phyloP scores from a whole-genome alignment of 208 protist species.

The Leishmania amazonensis region DNA sequence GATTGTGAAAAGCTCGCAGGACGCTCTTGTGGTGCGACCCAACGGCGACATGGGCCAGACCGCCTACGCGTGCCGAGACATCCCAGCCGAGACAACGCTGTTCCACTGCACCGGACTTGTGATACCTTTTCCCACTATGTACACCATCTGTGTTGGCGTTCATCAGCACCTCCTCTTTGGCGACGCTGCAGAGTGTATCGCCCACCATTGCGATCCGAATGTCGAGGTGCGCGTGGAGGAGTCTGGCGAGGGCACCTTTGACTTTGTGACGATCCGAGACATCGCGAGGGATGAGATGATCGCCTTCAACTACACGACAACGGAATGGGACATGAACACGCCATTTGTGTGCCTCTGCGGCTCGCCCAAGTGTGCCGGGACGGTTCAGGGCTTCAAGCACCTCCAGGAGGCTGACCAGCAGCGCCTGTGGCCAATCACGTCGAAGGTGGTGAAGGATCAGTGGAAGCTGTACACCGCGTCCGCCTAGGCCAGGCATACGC shows the following conservation, averaged over 20 bases:
- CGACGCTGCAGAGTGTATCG: conserved; percentile 87
- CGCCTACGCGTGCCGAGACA: conserved; percentile 61
- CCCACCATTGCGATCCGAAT: conserved; percentile 90
- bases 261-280: conserved; percentile 66
- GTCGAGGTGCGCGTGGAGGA: conserved; percentile 57
- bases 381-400: conserved; percentile 73
- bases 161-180: conserved; percentile 82
- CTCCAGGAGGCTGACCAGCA: conserved; percentile 63
- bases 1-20: conserved; percentile 65
- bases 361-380: conserved; percentile 55
- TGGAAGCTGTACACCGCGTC: conserved; percentile 12
- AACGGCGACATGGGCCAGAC: conserved; percentile 89
- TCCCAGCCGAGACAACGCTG: conserved; percentile 46
- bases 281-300: conserved; percentile 80
- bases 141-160: conserved; percentile 85
- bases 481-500: neutral
- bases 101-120: conserved; percentile 78
- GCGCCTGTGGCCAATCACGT: conserved; percentile 78
- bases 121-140: conserved; percentile 88
- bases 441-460: conserved; percentile 51
- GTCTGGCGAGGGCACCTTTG: conserved; percentile 51
- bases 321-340: conserved; percentile 88
- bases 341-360: conserved; percentile 87
- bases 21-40: conserved; percentile 54
- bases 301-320: conserved; percentile 90